Evolutionary conservation across 1,139 yeast species (phyloP), one percentile per base, ranked within the genome.

Genomic region (Pichia sp.): DNA sequence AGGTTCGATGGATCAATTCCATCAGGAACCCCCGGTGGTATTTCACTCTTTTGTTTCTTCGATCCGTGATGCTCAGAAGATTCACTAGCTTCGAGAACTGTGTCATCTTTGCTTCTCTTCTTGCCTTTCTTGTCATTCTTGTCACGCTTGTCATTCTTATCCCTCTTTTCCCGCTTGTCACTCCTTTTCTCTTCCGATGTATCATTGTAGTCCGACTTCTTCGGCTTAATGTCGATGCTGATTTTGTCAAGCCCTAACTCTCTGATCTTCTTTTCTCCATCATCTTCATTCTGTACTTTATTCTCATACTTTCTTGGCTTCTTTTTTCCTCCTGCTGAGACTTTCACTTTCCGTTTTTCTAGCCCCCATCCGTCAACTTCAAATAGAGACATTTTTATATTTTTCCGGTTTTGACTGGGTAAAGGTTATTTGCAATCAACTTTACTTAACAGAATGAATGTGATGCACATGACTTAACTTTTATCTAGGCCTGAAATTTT

Each of bases 321-420:
- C 58, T 54, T 49, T 29, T 54, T 49, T 1, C 54, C 47, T 54
- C 54, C 47, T 7, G 15, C 47, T 7, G 15, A 15, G 19, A 53
- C 55, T 45, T 62, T 56, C 19, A 86, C 78, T 60, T 77, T 75
- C 47, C 76, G 73, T 57, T 75, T 72, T 61, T 85, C 81, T 57
- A 89, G 70, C 59, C 85, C 78, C 96, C 96, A 89, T 19, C 95
- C 96, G 49, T 84, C 87, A 16, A 87, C 90, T 67, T 85, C 79
- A 67, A 89, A 89, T 62, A 88, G 75, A 32, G 87, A 81, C 93
- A 86, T 87, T 11, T 10, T 47, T 13, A 15, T 13, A 11, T 2
- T 3, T 19, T 19, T 19, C 23, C 23, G 23, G 23, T 19, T 19
- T 19, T 19, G 23, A 19, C 23, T 19, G 23, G 23, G 23, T 19